Evolutionary conservation across 1,284 basidiomycete genomes (phyloP).

Genomic region (Ganoderma multipileum): DNA sequence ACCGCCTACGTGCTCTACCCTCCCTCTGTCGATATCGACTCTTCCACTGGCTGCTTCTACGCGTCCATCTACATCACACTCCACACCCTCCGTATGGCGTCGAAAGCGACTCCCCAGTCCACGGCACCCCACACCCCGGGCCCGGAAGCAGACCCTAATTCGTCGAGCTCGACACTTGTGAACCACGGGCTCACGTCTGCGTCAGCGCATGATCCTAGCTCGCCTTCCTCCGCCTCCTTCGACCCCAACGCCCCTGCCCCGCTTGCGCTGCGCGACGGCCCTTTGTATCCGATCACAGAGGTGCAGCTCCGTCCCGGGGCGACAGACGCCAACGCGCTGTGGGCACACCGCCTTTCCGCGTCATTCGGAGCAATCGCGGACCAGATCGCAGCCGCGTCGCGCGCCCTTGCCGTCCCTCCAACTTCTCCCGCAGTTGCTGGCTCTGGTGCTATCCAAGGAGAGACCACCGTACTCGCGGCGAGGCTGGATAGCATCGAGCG

Average conservation of each 20-base stretch:
- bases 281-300: conserved; percentile 7
- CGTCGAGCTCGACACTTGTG: conserved; percentile 32
- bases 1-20: background rate
- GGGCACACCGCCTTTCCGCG: conserved; percentile 41
- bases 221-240: conserved; percentile 35
- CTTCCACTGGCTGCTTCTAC: too few species aligned
- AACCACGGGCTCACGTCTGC: conserved; percentile 8
- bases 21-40: background rate
- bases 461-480: conserved; percentile 30
- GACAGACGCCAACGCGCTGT: conserved; percentile 25
- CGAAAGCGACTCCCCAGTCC: conserved; percentile 14
- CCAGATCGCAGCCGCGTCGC: conserved; percentile 49
- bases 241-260: conserved; percentile 31
- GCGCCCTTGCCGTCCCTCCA: conserved; percentile 42
- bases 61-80: background rate
- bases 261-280: conserved; percentile 17
- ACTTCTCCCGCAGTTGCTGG: conserved; percentile 14
- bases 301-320: background rate
- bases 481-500: conserved; percentile 41
- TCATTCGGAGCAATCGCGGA: conserved; percentile 48
- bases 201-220: conserved; percentile 7
- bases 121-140: conserved; percentile 14
- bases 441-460: conserved; percentile 7
- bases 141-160: conserved; percentile 19
- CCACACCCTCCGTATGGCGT: conserved; percentile 9